Evolutionary conservation across 2,329 filamentous ascomycete genomes (phyloP), one percentile per base, ranked within the genome.

Genomic region (Colletotrichum liaoningense): DNA sequence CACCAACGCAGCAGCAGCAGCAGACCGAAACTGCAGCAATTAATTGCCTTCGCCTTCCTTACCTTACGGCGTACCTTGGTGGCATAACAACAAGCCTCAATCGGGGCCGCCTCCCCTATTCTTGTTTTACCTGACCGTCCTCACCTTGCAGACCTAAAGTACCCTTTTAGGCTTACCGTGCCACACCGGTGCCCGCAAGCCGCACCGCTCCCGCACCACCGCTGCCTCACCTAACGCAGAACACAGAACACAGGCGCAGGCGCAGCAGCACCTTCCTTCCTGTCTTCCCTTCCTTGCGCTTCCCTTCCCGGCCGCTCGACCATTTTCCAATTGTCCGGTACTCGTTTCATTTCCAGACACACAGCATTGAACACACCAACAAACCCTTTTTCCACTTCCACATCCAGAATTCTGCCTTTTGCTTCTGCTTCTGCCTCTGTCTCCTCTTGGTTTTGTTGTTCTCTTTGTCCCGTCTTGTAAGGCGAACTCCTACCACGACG

Each of bases 271-370:
- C 38, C n/a, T 33, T 24, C 12, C 11, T 30, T 11, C 49, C 24
- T 49, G 22, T 26, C 46, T 63, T 19, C 42, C 60, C 19, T 38
- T 16, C 42, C 42, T 46, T n/a, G 42, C 42, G 54, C 54, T 24
- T 56, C 54, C 59, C 49, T 24, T 26, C 49, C 33, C 33, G 33
- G 33, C 33, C 55, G 69, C 59, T 67, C 65, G 62, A 69, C 62
- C 65, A 64, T 26, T 63, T 55, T 62, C 26, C 33, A 62, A 59
- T 33, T 57, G 67, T 70, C 56, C 67, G 62, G 62, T 68, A 62
- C 55, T 49, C 67, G 71, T 73, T 73, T 73, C 70, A 73, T 69
- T 69, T 30, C 59, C 55, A 55, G 64, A 71, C 67, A 71, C 67
- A 57, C 67, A 69, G 60, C 71, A 56, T 70, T 71, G 55, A 56